Evolutionary conservation across 768 basidiomycete species (phyloP).

Genomic region (Dacryopinax spathularia): DNA sequence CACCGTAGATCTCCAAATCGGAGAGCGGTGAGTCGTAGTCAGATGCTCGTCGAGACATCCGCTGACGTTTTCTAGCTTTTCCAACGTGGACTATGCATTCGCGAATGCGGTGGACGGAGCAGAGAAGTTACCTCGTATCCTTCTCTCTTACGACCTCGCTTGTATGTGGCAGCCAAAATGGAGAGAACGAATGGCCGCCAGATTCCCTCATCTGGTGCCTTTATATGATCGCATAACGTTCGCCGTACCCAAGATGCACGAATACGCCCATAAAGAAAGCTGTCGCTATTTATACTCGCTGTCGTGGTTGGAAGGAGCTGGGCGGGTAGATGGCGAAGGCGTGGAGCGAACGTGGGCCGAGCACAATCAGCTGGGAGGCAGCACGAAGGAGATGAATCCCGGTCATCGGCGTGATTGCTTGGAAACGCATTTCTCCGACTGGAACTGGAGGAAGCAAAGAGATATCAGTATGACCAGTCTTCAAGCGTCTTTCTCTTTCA

Average conservation of each 20-base stretch:
- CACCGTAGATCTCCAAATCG: conserved; percentile 21
- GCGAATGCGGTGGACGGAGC: background rate
- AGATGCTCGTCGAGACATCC: background rate
- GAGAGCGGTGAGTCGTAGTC: conserved; percentile 18
- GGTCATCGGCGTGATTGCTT: conserved; percentile 14
- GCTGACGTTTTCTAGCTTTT: background rate
- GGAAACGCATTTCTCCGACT: conserved; percentile 2
- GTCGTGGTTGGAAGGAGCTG: conserved; percentile 14
- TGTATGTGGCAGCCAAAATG: conserved; percentile 18
- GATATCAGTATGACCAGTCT: background rate
- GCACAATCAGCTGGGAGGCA: conserved; percentile 15
- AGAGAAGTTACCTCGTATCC: background rate
- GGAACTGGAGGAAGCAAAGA: conserved; percentile 13
- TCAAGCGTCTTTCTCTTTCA: no score
- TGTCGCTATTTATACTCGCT: conserved; percentile 15
- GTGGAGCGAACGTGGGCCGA: conserved; percentile 20
- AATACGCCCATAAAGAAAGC: conserved; percentile 13
- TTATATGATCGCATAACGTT: background rate
- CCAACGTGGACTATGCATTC: conserved; percentile 4
- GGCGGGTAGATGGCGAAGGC: conserved; percentile 23
- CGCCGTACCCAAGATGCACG: conserved; percentile 13
- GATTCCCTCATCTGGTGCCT: background rate
- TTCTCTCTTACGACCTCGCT: conserved; percentile 17
- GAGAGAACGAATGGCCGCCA: conserved; percentile 10
- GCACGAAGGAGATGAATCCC: conserved; percentile 13